Evolutionary conservation across 768 basidiomycete genomes (phyloP).

Genomic region (Suillus sp.): DNA sequence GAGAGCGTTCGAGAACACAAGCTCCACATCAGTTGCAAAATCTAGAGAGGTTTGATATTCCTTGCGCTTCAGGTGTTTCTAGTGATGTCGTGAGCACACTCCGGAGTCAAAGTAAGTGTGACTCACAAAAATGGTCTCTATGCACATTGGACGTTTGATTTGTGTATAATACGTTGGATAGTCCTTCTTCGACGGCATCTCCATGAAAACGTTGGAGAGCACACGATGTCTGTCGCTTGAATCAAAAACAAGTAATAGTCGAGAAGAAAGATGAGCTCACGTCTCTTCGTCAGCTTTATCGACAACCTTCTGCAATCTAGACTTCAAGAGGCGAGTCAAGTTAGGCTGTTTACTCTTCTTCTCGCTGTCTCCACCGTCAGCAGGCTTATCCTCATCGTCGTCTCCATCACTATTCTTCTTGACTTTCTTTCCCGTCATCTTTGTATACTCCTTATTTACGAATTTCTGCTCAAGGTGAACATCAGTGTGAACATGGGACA

Average conservation of each 20-base stretch:
- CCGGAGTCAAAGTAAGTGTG: neutral
- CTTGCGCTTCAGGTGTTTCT: constrained; percentile 84
- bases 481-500: constrained; percentile 10
- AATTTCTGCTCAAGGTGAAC: constrained; percentile 42
- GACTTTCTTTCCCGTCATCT: constrained; percentile 44
- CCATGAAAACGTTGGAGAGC: constrained; percentile 78
- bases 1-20: constrained; percentile 89
- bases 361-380: constrained; percentile 46
- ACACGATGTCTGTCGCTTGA: constrained; percentile 56
- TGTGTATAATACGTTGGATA: constrained; percentile 81
- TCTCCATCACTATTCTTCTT: constrained; percentile 42
- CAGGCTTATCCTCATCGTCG: constrained; percentile 42
- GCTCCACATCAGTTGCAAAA: constrained; percentile 85
- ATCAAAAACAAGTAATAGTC: neutral
- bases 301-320: constrained; percentile 69
- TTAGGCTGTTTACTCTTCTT: constrained; percentile 58
- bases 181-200: constrained; percentile 74
- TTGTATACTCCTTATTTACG: constrained; percentile 46
- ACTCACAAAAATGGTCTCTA: constrained; percentile 76
- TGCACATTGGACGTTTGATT: constrained; percentile 78
- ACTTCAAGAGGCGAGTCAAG: constrained; percentile 66
- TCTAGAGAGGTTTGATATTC: constrained; percentile 68
- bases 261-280: constrained; percentile 42
- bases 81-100: constrained; percentile 11
- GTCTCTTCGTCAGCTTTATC: constrained; percentile 66